Evolutionary conservation across 2,329 filamentous ascomycete species (phyloP).

Genomic region (Diplodia scrobiculata): DNA sequence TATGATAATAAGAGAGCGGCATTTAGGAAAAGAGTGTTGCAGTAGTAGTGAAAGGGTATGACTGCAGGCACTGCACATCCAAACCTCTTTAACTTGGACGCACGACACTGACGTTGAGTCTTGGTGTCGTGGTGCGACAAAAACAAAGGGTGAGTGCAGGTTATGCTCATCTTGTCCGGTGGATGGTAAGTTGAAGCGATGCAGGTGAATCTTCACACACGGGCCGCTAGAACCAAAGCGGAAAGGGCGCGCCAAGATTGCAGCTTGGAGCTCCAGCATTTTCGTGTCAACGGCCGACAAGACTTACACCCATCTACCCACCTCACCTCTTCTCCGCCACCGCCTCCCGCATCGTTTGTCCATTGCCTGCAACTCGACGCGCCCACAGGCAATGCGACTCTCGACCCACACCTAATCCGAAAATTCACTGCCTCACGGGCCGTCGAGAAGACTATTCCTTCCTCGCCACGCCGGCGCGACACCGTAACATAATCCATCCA

Average conservation of each 20-base stretch:
- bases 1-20: background rate
- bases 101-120: too few species aligned
- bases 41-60: background rate
- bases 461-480: conserved; percentile 29
- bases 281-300: conserved; percentile 25
- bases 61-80: background rate
- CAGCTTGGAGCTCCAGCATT: conserved; percentile 28
- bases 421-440: conserved; percentile 13
- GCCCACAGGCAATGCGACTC: conserved; percentile 27
- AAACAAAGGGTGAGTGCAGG: too few species aligned
- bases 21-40: background rate
- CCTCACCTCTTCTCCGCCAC: conserved; percentile 1
- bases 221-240: background rate
- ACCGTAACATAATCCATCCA: conserved; percentile 34
- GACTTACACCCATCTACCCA: background rate
- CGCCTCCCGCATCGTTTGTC: background rate
- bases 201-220: too few species aligned
- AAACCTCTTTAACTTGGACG: too few species aligned
- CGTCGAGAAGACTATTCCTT: conserved; percentile 9
- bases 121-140: too few species aligned
- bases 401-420: conserved; percentile 10
- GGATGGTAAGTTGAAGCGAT: too few species aligned
- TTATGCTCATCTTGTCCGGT: too few species aligned
- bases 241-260: conserved; percentile 21
- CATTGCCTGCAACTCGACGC: conserved; percentile 2